Conservation (phyloP, 495 filamentous ascomycete species). For the Talaromyces wortmannii region DNA sequence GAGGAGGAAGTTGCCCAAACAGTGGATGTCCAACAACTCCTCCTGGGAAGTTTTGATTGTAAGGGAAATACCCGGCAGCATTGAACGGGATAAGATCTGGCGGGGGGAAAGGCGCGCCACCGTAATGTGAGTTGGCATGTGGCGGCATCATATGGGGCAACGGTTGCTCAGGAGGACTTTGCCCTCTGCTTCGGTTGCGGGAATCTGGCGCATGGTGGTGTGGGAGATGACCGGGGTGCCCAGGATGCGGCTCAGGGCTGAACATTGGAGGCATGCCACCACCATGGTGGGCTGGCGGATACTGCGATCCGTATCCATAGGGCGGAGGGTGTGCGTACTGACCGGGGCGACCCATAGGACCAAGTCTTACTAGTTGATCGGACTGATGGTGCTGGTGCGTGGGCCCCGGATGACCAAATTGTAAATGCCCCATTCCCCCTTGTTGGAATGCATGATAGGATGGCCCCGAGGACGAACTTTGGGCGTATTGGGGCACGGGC, state of each 20-base stretch:
- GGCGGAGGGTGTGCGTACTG: slow-evolving; percentile 27
- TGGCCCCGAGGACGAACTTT: slow-evolving; percentile 37
- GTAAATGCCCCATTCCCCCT: slow-evolving; percentile 8
- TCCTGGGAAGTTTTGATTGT: slow-evolving; percentile 30
- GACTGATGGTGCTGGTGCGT: slow-evolving; percentile 25
- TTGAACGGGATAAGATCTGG: slow-evolving; percentile 48
- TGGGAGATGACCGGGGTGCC: slow-evolving; percentile 10
- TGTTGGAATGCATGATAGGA: slow-evolving; percentile 28
- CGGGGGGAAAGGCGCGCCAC: slow-evolving; percentile 19
- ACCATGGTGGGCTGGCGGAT: slow-evolving; percentile 24
- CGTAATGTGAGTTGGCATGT: slow-evolving; percentile 26
- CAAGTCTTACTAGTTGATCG: slow-evolving; percentile 33
- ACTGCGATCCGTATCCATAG: slow-evolving; percentile 28
- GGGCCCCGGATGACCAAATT: slow-evolving; percentile 15
- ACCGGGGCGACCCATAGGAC: slow-evolving; percentile 22
- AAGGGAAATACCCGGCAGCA: slow-evolving; percentile 33
- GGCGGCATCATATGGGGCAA: slow-evolving; percentile 21
- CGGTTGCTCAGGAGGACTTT: slow-evolving; percentile 20
- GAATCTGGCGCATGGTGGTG: slow-evolving; percentile 17
- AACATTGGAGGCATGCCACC: slow-evolving; percentile 29
- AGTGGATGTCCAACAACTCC: slow-evolving; percentile 31
- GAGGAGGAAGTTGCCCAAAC: slow-evolving; percentile 24
- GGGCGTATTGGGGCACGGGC: slow-evolving; percentile 34
- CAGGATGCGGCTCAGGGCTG: slow-evolving; percentile 22
- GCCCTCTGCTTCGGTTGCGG: slow-evolving; percentile 22